phyloP scores from a whole-genome alignment of 2,329 filamentous ascomycete species.

The Alternaria metachromatica region DNA sequence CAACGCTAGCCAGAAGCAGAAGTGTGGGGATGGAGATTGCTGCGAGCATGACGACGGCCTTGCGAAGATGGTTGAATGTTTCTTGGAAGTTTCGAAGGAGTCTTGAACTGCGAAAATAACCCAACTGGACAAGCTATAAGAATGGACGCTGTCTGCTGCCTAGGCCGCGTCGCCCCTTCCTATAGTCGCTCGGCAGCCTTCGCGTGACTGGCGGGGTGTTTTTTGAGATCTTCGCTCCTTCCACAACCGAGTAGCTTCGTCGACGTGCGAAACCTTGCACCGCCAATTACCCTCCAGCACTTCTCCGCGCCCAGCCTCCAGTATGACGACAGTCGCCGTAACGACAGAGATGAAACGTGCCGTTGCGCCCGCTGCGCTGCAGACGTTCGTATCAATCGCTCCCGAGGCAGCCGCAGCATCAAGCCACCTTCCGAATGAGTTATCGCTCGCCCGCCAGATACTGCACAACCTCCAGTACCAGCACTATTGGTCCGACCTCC shows the following conservation, averaged over 20 bases:
- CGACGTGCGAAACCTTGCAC: conserved; percentile 29
- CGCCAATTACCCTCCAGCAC: conserved; percentile 24
- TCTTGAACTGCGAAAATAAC: neutral
- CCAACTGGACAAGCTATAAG: neutral
- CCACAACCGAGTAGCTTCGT: conserved; percentile 35
- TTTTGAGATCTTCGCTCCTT: conserved; percentile 39
- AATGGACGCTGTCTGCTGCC: conserved; percentile 3
- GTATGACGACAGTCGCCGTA: conserved; percentile 34
- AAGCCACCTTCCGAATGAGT: conserved; percentile 42
- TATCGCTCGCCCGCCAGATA: conserved; percentile 66
- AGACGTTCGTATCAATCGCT: conserved; percentile 34
- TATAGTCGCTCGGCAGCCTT: conserved; percentile 5
- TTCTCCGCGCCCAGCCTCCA: conserved; percentile 14
- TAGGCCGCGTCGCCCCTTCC: conserved; percentile 14
- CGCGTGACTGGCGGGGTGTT: conserved; percentile 23
- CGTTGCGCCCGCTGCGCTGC: conserved; percentile 41
- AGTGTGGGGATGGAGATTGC: conserved; percentile 28
- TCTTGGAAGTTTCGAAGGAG: neutral
- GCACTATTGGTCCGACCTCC: conserved; percentile 74
- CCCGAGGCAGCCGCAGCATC: conserved; percentile 11
- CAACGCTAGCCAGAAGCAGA: conserved; percentile 37
- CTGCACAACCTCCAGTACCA: conserved; percentile 75
- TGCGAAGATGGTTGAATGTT: neutral
- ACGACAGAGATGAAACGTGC: conserved; percentile 26
- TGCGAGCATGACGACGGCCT: conserved; percentile 30